These are phyloP conservation scores for Dictyostelium firmibasis DNA, from an alignment of 78 protist genomes.

Conservation along the genomic window DNA sequence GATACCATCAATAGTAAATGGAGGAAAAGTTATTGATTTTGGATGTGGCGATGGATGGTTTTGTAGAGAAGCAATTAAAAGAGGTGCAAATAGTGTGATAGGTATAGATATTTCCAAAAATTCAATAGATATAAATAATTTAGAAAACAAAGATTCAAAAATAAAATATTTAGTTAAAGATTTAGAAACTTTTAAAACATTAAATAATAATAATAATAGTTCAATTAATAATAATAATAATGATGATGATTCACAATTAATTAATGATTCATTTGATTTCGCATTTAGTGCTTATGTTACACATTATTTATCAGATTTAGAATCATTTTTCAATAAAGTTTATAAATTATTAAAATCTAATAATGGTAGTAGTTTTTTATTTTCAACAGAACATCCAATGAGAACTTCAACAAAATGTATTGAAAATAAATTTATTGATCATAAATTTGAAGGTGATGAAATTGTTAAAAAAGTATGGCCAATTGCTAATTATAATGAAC, in stretches of 20 bases:
- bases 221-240: background rate
- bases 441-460: background rate
- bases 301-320: background rate
- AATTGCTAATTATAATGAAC: background rate
- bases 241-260: background rate
- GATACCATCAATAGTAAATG: too few relatives aligned
- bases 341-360: background rate
- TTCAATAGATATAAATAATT: background rate
- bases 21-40: background rate
- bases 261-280: background rate
- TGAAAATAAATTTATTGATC: background rate
- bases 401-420: background rate
- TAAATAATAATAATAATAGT: too few relatives aligned
- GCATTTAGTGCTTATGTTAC: background rate
- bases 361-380: background rate
- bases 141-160: background rate
- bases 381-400: background rate
- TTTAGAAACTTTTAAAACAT: too few relatives aligned
- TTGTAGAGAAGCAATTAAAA: background rate
- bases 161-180: background rate
- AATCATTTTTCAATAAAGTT: background rate
- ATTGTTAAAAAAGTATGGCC: background rate
- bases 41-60: slow-evolving; percentile 2
- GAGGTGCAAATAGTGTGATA: background rate
- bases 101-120: background rate